Evolutionary conservation across 441 rosid genomes (phyloP), one percentile per base, ranked within the genome.

Genomic region (Populus hybrid): DNA sequence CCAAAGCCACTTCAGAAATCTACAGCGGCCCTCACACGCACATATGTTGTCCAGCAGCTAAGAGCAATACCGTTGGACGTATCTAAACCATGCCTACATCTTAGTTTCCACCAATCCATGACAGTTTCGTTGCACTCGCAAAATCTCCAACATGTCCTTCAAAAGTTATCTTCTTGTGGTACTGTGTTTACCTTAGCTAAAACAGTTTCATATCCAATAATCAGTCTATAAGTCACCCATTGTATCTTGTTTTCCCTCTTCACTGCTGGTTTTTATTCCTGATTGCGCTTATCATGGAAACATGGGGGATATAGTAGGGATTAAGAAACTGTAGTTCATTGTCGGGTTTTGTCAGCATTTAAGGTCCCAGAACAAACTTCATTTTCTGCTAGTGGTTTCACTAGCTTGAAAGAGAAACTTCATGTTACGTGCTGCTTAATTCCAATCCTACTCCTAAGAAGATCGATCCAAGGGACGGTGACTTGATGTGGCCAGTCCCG

Each of bases 141-240:
- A 33, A 5, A 33, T 24, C 50, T 8, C 18, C 31, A 64, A 18
- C 63, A 1, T 31, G 28, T 36, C 14, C 29, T 64, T 36, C 9
- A 42, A 4, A 24, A 40, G 18, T 36, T 9, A 9, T 8, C 16
- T 35, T 29, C 31, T 16, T 59, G 2, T 14, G 53, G 45, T n/a
- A 73, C 61, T 38, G 59, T 69, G 40, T 73, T 75, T 78, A 31
- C 64, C 83, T 80, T 82, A 68, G 79, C 85, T 61, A 78, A 76
- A 80, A 78, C 75, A 82, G 85, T 71, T 28, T 10, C 45, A 23
- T n/a, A 2, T 14, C 31, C 21, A 72, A 20, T 40, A 42, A 68
- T 31, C 66, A 38, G 26, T 59, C 28, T 18, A 21, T 68, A 14
- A 28, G 59, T 63, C 74, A 38, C 64, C 42, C 68, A 36, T 24